Conservation (phyloP, 305 asterid genomes). For the Fraxinus nigra region DNA sequence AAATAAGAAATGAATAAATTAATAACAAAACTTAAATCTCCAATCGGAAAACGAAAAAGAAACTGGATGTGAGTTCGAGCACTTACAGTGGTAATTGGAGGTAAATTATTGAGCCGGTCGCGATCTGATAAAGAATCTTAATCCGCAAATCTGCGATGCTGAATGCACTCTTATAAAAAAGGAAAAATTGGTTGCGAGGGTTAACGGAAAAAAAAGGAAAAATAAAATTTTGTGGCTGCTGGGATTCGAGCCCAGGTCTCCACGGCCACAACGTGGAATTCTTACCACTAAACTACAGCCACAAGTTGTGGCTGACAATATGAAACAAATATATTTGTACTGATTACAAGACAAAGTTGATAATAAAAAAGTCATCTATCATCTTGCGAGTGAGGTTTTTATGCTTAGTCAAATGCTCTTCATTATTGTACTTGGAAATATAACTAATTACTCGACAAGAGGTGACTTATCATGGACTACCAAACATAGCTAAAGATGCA, state of each 20-base stretch:
- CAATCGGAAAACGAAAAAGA: not conserved
- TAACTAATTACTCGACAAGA: no score
- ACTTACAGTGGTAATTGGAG: not conserved
- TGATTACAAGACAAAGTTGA: no score
- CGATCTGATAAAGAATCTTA: not conserved
- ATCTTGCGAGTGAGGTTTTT: no score
- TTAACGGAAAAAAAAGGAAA: no score
- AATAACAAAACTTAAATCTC: not conserved
- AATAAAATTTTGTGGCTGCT: constrained; percentile 29
- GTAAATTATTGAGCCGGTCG: not conserved
- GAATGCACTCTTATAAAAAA: not conserved
- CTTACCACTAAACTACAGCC: constrained; percentile 99
- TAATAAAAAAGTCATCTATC: no score
- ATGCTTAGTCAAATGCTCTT: no score
- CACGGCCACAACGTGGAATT: constrained; percentile 99
- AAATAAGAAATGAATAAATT: not conserved
- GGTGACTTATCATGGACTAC: no score
- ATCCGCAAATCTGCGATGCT: not conserved
- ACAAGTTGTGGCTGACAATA: constrained; percentile 6
- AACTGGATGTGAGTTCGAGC: not conserved
- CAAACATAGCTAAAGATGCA: no score
- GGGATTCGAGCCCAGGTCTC: constrained; percentile 99
- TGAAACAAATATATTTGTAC: no score
- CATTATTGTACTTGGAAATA: no score
- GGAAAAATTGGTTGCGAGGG: no score